Percentiles rank a stretch among this genome's conserved stretches.
Conservation (phyloP, 2,329 filamentous ascomycete species). For the Ilyonectria mors-panacis region DNA sequence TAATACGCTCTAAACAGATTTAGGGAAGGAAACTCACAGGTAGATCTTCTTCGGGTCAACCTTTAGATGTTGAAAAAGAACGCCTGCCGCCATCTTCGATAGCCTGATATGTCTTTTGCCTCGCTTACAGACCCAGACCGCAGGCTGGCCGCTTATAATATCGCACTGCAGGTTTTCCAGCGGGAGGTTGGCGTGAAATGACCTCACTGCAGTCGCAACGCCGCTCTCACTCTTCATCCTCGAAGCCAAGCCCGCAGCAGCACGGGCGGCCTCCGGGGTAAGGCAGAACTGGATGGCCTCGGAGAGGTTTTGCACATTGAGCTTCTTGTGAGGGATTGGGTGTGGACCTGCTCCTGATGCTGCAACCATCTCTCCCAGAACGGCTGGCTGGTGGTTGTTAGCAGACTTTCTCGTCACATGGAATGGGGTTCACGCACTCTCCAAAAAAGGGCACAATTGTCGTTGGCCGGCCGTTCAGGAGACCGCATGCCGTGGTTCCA, state of each 20-base stretch:
- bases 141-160: conserved; percentile 13
- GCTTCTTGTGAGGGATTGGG: conserved; percentile 31
- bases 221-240: conserved; percentile 38
- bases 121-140: conserved; percentile 31
- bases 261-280: conserved; percentile 18
- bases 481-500: conserved; percentile 79
- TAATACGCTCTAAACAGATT: background rate
- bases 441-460: conserved; percentile 84
- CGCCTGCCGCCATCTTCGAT: conserved; percentile 35
- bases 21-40: conserved; percentile 1
- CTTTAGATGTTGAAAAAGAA: conserved; percentile 27
- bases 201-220: conserved; percentile 37
- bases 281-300: conserved; percentile 34
- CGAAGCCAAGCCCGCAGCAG: conserved; percentile 23
- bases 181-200: conserved; percentile 43
- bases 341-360: conserved; percentile 34
- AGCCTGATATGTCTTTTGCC: conserved; percentile 25
- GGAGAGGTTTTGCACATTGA: conserved; percentile 27
- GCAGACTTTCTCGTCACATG: background rate
- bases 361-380: conserved; percentile 43
- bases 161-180: conserved; percentile 38
- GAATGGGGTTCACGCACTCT: conserved; percentile 31
- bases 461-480: conserved; percentile 77
- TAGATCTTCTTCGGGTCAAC: conserved; percentile 30
- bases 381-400: conserved; percentile 22